Base-by-base conservation (phyloP, 352 stramenopile genomes). In the Phytophthora kernoviae region DNA sequence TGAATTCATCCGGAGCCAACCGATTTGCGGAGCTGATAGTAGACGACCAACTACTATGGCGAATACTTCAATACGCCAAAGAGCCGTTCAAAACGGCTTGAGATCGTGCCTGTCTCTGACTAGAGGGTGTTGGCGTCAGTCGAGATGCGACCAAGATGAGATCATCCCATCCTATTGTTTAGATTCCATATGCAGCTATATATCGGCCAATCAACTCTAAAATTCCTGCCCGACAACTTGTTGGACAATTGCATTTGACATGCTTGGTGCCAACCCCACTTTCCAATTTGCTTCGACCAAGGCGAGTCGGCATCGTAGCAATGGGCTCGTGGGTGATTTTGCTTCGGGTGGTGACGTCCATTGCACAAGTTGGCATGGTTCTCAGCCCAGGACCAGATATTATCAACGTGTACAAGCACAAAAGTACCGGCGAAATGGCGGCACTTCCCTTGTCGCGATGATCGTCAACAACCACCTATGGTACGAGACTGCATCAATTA, bases 391-490 rank as follows among this genome's bases (percentile, higher is more conserved):
- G 34, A 8, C 65, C 65, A 10, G 55, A 60, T 32, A 56, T 70
- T 30, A 15, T 42, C 44, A 68, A 59, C 36, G 49, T 64, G 7
- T 45, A 44, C 48, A 62, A 64, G 20, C 47, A 50, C 27, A 70
- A 70, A 47, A 61, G 44, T 26, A 63, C 57, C 0, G 67, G 67
- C 30, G 52, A 59, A n/a, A 63, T 69, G 62, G 52, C 54, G 5
- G 40, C 65, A 5, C 53, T 69, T 1, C 67, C 18, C 32, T 75
- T 2, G 43, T 75, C 1, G 63, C 57, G 3, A 71, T 75, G 62
- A 49, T 68, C 39, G 49, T 71, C 37, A 72, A 64, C 57, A 65
- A 68, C 55, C 53, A 68, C 41, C 44, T 71, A 11, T 71, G 61
- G 56, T 70, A 33, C n/a, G 47, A 26, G 15, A 32, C 4, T 47